phyloP scores from a whole-genome alignment of 2,329 filamentous ascomycete species.

The Stagonosporopsis tanaceti region DNA sequence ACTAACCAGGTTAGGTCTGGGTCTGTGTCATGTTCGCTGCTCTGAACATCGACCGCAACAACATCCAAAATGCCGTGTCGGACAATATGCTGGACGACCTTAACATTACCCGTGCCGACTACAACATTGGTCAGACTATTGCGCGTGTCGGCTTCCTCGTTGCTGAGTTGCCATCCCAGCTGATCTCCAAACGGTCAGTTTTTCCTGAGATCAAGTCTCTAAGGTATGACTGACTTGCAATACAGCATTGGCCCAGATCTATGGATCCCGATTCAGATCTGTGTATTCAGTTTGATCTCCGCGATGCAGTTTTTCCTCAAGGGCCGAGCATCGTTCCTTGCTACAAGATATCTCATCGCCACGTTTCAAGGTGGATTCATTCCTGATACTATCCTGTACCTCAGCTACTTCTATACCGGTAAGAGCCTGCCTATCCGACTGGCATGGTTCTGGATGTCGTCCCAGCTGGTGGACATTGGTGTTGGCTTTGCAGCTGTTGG shows the following conservation, averaged over 20 bases:
- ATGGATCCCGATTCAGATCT: conserved; percentile 52
- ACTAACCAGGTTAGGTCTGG: conserved; percentile 52
- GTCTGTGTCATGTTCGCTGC: conserved; percentile 61
- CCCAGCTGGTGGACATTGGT: conserved; percentile 38
- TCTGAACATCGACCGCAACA: conserved; percentile 55
- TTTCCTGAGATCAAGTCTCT: not conserved
- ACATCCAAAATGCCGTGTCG: conserved; percentile 41
- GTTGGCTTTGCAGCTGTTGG: conserved; percentile 43
- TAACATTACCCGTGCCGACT: conserved; percentile 21
- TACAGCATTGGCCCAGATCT: conserved; percentile 45
- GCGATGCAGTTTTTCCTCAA: conserved; percentile 73
- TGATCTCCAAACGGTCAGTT: conserved; percentile 49
- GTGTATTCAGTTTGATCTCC: conserved; percentile 51
- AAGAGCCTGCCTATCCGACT: conserved; percentile 51
- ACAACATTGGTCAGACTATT: conserved; percentile 48
- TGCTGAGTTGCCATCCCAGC: conserved; percentile 52
- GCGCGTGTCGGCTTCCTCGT: conserved; percentile 83
- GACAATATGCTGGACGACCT: conserved; percentile 34
- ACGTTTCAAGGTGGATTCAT: conserved; percentile 61
- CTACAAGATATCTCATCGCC: conserved; percentile 49
- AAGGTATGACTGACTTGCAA: not conserved
- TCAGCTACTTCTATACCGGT: conserved; percentile 58
- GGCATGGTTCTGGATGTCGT: conserved; percentile 52
- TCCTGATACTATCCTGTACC: conserved; percentile 68
- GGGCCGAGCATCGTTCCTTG: conserved; percentile 51